Base-by-base conservation (phyloP, 163 green algal species). In the Scenedesmus sp. region DNA sequence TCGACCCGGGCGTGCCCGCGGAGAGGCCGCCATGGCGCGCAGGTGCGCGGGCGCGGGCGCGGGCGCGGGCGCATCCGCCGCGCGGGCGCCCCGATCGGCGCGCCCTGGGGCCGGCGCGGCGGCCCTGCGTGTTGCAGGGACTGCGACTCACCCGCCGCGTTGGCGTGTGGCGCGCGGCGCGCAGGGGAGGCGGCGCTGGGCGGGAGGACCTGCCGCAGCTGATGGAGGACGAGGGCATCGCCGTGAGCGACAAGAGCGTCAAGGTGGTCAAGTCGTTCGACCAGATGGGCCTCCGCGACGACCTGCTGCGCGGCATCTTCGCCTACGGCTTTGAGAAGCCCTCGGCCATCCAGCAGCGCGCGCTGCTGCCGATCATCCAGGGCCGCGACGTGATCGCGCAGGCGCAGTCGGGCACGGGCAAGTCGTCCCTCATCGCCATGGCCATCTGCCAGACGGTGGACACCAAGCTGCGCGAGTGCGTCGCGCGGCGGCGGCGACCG, bases 291-390 rank as follows among this genome's bases (percentile, higher is more conserved):
- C 85, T 99, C 31, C 92, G 92, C 57, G 92, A 98, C 45, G 92
- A 98, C 51, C 86, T 99, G 44, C 84, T 99, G 33, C 88, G 95
- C 20, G 97, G 97, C 17, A 85, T 99, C 11, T 99, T 98, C 74
- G 80, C 86, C n/a, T 99, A 97, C 72, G 97, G 97, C 50, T 99
- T 98, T 86, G 95, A 99, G 81, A 98, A 97, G 87, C 97, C 97
- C 0, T 98, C 94, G 5, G 96, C 97, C 50, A 99, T 99, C 72
- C 97, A 99, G 87, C 95, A 99, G 86, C 91, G 96, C 20, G 96
- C 96, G 0, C 88, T 99, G n/a, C 63, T 96, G 82, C 96, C 96
- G 44, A 98, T 99, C 80, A 85, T 96, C 17, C 44, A 87, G 70
- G 93, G 94, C 3, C 85, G 96, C 7, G 96, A 99, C 85, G 94